Conservation (phyloP, 2,329 filamentous ascomycete species). For the Pseudogymnoascus sp. region DNA sequence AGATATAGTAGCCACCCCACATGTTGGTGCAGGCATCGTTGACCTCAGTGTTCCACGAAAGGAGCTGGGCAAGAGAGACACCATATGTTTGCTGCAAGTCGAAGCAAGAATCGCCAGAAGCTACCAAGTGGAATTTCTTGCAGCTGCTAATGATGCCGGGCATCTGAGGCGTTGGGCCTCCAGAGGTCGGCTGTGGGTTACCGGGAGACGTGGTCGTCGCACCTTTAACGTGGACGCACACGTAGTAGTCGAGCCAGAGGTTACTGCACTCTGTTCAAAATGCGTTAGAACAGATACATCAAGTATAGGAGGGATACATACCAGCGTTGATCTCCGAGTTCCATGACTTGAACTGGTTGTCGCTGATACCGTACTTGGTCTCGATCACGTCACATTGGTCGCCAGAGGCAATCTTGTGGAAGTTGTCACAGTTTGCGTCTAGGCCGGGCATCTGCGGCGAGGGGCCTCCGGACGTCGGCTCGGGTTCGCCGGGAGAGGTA, state of each 20-base stretch:
- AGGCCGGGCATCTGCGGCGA: background rate
- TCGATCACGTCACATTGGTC: conserved; percentile 25
- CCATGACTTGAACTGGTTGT: background rate
- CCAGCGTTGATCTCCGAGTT: conserved; percentile 2
- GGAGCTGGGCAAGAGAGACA: conserved; percentile 25
- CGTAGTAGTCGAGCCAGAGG: conserved; percentile 18
- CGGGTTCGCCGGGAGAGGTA: background rate
- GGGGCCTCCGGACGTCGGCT: background rate
- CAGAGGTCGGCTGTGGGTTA: background rate
- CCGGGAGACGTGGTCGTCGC: background rate
- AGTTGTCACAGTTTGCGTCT: background rate
- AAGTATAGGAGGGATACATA: background rate
- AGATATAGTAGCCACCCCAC: conserved; percentile 31
- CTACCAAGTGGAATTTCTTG: conserved; percentile 10
- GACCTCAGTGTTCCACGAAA: conserved; percentile 26
- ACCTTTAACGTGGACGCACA: background rate
- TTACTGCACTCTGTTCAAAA: background rate
- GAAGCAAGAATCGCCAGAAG: conserved; percentile 16
- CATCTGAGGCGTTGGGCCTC: background rate
- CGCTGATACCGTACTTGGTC: conserved; percentile 19
- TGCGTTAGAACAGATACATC: background rate
- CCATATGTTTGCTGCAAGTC: conserved; percentile 21
- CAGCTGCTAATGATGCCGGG: background rate
- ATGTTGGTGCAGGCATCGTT: conserved; percentile 30
- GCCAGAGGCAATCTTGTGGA: conserved; percentile 9